Base-by-base conservation (phyloP, 139 green algal species). In the Closterium sp. region DNA sequence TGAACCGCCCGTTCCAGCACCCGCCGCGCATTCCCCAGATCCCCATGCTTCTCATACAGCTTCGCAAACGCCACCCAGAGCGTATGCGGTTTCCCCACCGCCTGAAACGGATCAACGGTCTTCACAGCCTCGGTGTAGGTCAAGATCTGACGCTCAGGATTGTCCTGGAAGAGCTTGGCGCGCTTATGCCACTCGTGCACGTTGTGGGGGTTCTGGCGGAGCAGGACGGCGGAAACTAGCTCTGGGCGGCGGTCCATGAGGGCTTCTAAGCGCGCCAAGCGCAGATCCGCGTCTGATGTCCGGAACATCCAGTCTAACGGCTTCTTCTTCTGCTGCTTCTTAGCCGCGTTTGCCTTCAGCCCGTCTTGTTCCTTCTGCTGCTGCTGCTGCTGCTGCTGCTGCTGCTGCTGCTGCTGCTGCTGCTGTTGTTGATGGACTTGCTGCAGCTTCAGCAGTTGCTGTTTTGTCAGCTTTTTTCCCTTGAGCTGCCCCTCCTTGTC, bases 151-250 rank as follows among this genome's bases (percentile, higher is more conserved):
- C 96, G 96, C 17, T 94, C 96, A 24, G 97, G 96, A 93, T 99
- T 93, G 70, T 96, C 95, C n/a, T 95, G 92, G 88, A 99, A 99
- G 21, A 99, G 95, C 96, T 98, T 97, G 30, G 97, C 97, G 32
- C 98, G 96, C 94, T 98, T 98, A 95, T 98, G 97, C 97, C 97
- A 99, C 95, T 99, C 98, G 89, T 96, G 92, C 92, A 99, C 98
- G 90, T 99, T 99, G 96, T 99, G 97, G 32, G 98, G 98, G 96
- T 99, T 99, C 95, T 99, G 98, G 86, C 98, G 96, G 92, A 99
- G 96, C 96, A 99, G 97, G 31, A 99, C 98, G 85, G 84, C 91
- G 85, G 31, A 91, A 24, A 96, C 79, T 31, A 96, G 93, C 89
- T 92, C 88, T 1, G 95, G 92, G n/a, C 98, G 96, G n/a, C 97